Percentiles rank a stretch among this genome's conserved stretches.
phyloP scores from a whole-genome alignment of 805 yeast genomes.

The Wickerhamomyces chambardii region DNA sequence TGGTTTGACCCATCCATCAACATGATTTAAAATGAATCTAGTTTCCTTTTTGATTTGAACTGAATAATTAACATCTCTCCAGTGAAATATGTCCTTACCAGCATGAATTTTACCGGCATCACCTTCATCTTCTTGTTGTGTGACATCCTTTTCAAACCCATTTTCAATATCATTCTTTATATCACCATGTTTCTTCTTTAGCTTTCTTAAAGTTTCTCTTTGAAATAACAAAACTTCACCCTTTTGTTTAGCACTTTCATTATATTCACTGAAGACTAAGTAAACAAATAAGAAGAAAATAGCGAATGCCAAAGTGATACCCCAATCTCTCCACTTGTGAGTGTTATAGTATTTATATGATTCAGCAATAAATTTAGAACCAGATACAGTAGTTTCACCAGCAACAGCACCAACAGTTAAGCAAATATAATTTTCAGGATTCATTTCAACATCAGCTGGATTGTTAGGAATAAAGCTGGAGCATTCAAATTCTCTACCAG shows the following conservation, averaged over 20 bases:
- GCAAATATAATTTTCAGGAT: constrained; percentile 29
- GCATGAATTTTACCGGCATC: constrained; percentile 21
- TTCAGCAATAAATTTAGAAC: constrained; percentile 31
- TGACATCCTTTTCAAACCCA: constrained; percentile 2
- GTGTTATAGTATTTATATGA: constrained; percentile 32
- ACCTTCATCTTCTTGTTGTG: constrained; percentile 18
- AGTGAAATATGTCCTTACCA: constrained; percentile 50
- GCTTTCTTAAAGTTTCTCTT: constrained; percentile 26
- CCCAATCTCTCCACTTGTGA: constrained; percentile 57
- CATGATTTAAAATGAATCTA: constrained; percentile 43
- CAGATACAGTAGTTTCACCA: constrained; percentile 36
- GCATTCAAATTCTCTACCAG: constrained; percentile 25
- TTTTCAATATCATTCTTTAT: constrained; percentile 14
- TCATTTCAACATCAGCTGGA: constrained; percentile 24
- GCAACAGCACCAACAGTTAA: constrained; percentile 39
- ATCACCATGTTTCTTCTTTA: constrained; percentile 21
- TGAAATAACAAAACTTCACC: constrained; percentile 56
- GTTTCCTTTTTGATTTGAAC: constrained; percentile 53
- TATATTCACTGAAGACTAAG: constrained; percentile 37
- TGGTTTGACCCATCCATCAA: constrained; percentile 70
- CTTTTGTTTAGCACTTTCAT: constrained; percentile 45
- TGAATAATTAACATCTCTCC: constrained; percentile 63
- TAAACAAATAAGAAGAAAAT: constrained; percentile 43
- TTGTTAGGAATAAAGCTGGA: constrained; percentile 32
- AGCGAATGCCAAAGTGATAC: constrained; percentile 44